Base-by-base conservation (phyloP, 768 basidiomycete species). In the Psilocybe sp. region DNA sequence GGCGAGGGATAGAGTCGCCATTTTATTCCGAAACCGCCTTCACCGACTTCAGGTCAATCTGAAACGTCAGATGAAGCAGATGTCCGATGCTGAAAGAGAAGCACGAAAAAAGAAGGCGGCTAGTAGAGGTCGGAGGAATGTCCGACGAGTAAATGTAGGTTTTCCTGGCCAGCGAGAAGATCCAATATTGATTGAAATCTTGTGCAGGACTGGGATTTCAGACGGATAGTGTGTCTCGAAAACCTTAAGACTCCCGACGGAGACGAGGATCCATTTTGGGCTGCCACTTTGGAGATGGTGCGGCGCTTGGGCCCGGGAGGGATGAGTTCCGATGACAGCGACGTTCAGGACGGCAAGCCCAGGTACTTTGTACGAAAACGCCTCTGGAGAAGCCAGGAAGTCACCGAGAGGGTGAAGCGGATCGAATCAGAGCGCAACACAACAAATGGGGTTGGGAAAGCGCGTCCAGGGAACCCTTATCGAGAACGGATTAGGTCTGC, bases 321-420 rank as follows among this genome's bases (percentile, higher is more conserved):
- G 12, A 50, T 50, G 49, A 50, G 49, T 23, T 50, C 49, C 13
- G 49, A 50, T 23, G 49, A 50, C 32, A 50, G 49, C 28, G 40
- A 43, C 15, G 35, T 15, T n/a, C 41, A 44, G 28, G n/a, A 19
- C 14, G 19, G 19, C 14, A 15, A 16, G 28, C 16, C 41, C 9
- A 34, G 33, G 15, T 50, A 50, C 41, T 19, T 15, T 14, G 23
- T 50, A 9, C 14, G 34, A 23, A 50, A 35, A 34, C 28, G 41
- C 16, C 32, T 13, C 18, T 50, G 49, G 49, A 32, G 33, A 13
- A 41, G 40, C 41, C 19, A 23, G 14, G 34, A n/a, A 11, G 31
- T 31, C 9, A 43, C 16, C 3, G 15, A 28, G 16, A n/a, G 16
- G 32, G 31, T 50, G 42, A 1, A 35, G 41, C 1, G 19, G 6